Conservation (phyloP, 768 basidiomycete genomes). For the Lentinus brumalis region DNA sequence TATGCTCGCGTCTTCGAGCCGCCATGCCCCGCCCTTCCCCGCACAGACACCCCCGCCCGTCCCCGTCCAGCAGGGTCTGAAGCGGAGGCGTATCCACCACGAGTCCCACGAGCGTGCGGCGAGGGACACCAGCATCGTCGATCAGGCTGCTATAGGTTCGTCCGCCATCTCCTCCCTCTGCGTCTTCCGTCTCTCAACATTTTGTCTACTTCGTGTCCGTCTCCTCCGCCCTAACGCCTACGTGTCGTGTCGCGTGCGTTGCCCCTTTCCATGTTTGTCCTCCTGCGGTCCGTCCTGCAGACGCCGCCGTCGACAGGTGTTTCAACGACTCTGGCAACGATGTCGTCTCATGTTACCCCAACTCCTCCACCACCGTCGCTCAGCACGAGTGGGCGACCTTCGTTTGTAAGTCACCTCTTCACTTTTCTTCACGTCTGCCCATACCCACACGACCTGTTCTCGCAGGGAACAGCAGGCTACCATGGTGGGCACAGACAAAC, state of each 20-base stretch:
- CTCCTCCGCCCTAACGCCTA: not conserved
- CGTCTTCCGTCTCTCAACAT: not conserved
- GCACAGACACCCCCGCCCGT: constrained; percentile 10
- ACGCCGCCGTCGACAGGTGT: constrained; percentile 49
- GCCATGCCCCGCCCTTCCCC: constrained; percentile 12
- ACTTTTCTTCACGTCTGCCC: constrained; percentile 18
- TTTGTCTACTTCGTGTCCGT: not conserved
- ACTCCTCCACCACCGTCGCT: constrained; percentile 50
- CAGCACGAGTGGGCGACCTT: constrained; percentile 79
- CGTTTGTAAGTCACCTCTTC: constrained; percentile 63
- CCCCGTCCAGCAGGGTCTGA: constrained; percentile 4
- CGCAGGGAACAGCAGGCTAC: constrained; percentile 75
- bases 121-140: constrained; percentile 19
- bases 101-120: constrained; percentile 23
- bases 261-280: not conserved
- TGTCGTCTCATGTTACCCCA: constrained; percentile 79
- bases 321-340: constrained; percentile 59
- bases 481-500: constrained; percentile 62
- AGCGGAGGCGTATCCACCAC: constrained; percentile 13
- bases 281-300: constrained; percentile 24
- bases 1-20: constrained; percentile 19
- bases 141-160: constrained; percentile 24
- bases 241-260: constrained; percentile 1
- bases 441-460: constrained; percentile 17
- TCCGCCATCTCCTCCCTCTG: not conserved